phyloP scores from a whole-genome alignment of 2,329 filamentous ascomycete species.

The Dothideomycetes sp. region DNA sequence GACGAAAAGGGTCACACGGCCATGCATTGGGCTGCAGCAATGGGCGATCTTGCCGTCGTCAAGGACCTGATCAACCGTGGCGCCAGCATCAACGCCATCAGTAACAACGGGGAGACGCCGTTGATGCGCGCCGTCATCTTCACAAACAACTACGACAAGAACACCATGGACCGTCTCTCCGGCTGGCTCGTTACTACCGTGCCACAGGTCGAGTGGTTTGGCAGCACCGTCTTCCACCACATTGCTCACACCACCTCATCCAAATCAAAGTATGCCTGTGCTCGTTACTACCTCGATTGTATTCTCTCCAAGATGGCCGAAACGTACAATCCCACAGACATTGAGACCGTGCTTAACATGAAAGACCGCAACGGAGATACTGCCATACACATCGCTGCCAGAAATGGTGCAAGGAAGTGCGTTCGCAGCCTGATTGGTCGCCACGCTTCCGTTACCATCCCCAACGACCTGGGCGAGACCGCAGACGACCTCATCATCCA shows the following conservation, averaged over 20 bases:
- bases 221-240: conserved; percentile 87
- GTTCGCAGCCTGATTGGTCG: conserved; percentile 60
- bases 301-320: conserved; percentile 81
- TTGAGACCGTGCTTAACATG: conserved; percentile 69
- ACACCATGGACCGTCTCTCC: conserved; percentile 77
- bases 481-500: conserved; percentile 75
- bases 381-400: conserved; percentile 75
- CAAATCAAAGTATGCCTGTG: conserved; percentile 78
- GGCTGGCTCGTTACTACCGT: conserved; percentile 77
- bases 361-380: conserved; percentile 87
- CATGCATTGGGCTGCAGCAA: conserved; percentile 93
- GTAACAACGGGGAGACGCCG: conserved; percentile 64
- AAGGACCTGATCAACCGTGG: conserved; percentile 76
- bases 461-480: conserved; percentile 71
- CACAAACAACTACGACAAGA: conserved; percentile 92
- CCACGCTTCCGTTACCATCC: conserved; percentile 72
- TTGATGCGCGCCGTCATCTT: conserved; percentile 92
- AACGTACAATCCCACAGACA: conserved; percentile 62
- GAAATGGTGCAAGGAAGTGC: conserved; percentile 74
- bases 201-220: conserved; percentile 66
- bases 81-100: conserved; percentile 61
- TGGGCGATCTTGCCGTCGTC: conserved; percentile 91
- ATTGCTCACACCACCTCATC: conserved; percentile 81
- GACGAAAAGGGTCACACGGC: conserved; percentile 89
- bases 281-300: conserved; percentile 86